A percentile compares a stretch with the other conserved stretches of the same genome.
These are phyloP conservation scores for Pterocarpus santalinus DNA, from an alignment of 306 rosid species.

Conservation along the genomic window DNA sequence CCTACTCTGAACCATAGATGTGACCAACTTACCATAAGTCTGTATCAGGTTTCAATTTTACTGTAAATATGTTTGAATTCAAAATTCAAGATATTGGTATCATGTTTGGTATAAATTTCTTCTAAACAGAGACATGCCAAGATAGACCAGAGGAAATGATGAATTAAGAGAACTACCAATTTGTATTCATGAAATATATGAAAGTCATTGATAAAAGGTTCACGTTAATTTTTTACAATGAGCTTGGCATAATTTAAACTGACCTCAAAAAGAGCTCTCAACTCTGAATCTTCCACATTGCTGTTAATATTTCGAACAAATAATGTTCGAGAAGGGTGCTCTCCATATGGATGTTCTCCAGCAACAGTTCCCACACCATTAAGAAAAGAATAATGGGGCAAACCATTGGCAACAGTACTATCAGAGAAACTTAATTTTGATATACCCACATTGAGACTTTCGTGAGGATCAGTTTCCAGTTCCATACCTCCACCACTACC, in stretches of 20 bases:
- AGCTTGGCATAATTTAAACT: background rate
- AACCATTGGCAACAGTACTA: conserved; percentile 59
- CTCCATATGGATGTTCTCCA: conserved; percentile 95
- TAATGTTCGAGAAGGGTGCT: conserved; percentile 94
- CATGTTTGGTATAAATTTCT: conserved; percentile 11
- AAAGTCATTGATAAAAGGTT: too few species aligned
- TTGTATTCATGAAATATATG: too few species aligned
- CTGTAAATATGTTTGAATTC: background rate
- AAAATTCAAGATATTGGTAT: background rate
- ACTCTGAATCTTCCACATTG: conserved; percentile 89
- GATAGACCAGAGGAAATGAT: too few species aligned
- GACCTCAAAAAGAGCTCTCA: conserved; percentile 86
- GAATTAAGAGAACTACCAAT: too few species aligned
- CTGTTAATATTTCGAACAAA: conserved; percentile 94
- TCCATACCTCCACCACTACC: conserved; percentile 94
- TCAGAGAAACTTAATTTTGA: conserved; percentile 73
- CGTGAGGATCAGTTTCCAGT: conserved; percentile 76
- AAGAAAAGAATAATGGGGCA: conserved; percentile 61
- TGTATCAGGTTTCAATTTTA: too few species aligned
- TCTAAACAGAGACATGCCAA: conserved; percentile 9
- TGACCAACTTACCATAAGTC: too few species aligned
- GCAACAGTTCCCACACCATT: conserved; percentile 84
- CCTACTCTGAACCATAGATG: too few species aligned
- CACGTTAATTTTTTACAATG: too few species aligned
- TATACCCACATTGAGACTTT: conserved; percentile 60